Percentiles rank a stretch among this genome's conserved stretches.
Conservation (phyloP, 169 alveolate species). For the Eimeria falciformis region DNA sequence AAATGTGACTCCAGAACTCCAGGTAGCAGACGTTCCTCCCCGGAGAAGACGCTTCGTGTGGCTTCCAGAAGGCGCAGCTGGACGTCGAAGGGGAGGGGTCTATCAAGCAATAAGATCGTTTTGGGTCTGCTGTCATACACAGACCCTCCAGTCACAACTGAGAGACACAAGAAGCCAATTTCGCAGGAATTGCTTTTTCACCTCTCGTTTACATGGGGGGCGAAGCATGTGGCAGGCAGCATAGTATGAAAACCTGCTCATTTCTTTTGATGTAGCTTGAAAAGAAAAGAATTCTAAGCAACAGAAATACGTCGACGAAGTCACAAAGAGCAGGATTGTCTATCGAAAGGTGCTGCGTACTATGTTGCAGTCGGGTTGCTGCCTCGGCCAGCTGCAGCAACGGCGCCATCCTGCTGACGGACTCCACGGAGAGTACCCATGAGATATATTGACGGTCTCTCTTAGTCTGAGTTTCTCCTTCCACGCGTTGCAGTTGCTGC, state of each 20-base stretch:
- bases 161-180: not conserved
- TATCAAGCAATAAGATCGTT: not conserved
- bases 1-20: conserved; percentile 40
- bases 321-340: not conserved
- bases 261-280: too few relatives aligned
- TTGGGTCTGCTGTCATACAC: not conserved
- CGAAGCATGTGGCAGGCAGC: too few relatives aligned
- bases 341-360: not conserved
- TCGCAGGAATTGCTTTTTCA: too few relatives aligned
- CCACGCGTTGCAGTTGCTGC: not conserved
- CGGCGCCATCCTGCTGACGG: conserved; percentile 60
- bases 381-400: conserved; percentile 51
- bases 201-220: too few relatives aligned
- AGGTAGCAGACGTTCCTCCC: conserved; percentile 35
- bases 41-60: conserved; percentile 32
- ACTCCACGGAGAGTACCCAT: conserved; percentile 41
- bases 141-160: conserved; percentile 15
- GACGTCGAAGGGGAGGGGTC: not conserved
- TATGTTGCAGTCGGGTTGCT: conserved; percentile 35
- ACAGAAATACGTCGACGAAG: not conserved
- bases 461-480: not conserved
- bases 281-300: too few relatives aligned
- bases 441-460: not conserved
- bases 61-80: conserved; percentile 40
- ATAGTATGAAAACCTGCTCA: too few relatives aligned